These are phyloP conservation scores for Eucalyptus victrix DNA, from an alignment of 345 rosid genomes.

Conservation along the genomic window DNA sequence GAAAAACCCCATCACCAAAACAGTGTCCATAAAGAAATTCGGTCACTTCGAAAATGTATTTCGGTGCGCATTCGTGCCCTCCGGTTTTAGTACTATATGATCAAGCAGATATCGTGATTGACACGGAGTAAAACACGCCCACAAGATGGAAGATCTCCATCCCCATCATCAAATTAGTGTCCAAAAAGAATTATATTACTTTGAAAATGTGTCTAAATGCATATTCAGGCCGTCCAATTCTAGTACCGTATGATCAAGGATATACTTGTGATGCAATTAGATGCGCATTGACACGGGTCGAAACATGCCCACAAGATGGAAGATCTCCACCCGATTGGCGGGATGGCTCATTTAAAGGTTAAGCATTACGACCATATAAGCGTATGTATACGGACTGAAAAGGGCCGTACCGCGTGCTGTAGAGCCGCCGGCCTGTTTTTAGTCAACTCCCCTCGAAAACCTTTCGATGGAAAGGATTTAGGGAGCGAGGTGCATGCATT, in stretches of 20 bases:
- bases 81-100: background rate
- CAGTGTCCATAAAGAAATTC: background rate
- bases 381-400: background rate
- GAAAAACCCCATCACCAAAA: background rate
- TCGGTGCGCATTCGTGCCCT: background rate
- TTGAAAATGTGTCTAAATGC: accelerated
- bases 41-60: background rate
- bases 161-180: background rate
- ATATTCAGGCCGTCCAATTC: background rate
- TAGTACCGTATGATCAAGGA: background rate
- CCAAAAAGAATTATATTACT: accelerated
- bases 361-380: background rate
- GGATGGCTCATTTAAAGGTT: background rate
- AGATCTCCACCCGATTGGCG: background rate
- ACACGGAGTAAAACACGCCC: too few species aligned
- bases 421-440: background rate
- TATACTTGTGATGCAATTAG: background rate
- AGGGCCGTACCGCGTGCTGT: background rate
- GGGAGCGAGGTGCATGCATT: background rate
- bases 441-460: background rate
- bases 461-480: background rate
- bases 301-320: background rate
- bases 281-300: accelerated
- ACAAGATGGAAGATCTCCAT: too few species aligned
- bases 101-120: too few species aligned